Evolutionary conservation across 2,329 filamentous ascomycete species (phyloP).

Genomic region (Boeremia exigua): DNA sequence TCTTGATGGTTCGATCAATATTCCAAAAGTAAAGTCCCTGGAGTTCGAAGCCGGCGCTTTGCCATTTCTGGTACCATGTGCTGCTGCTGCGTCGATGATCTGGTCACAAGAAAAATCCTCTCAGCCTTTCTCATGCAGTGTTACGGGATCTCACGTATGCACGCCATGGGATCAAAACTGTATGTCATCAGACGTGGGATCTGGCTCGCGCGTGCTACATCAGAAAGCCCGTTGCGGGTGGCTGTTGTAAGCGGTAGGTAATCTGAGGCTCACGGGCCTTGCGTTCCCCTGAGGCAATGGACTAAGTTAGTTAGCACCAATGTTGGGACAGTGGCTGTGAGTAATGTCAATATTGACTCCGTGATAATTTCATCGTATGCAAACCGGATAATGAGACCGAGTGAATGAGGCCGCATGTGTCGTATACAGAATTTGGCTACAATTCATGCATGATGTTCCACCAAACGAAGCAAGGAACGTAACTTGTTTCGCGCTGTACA

Average conservation of each 20-base stretch:
- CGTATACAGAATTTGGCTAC: background rate
- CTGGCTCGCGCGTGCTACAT: conserved; percentile 2
- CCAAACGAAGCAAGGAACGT: conserved; percentile 13
- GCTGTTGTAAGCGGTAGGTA: conserved; percentile 3
- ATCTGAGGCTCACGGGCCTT: conserved; percentile 9
- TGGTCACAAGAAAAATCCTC: conserved; percentile 3
- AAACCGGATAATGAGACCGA: background rate
- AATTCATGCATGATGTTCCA: conserved; percentile 14
- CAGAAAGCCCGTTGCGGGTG: conserved; percentile 3
- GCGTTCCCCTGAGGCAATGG: conserved; percentile 4
- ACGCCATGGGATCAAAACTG: background rate
- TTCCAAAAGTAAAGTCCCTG: conserved; percentile 18
- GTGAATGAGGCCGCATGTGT: conserved; percentile 4
- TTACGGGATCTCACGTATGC: conserved; percentile 13
- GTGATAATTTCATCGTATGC: background rate
- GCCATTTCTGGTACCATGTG: conserved; percentile 6
- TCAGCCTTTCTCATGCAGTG: conserved; percentile 10
- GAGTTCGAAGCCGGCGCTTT: conserved; percentile 17
- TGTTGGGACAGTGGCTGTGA: background rate
- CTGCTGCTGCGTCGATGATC: conserved; percentile 9
- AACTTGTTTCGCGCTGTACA: conserved; percentile 13
- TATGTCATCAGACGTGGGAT: background rate
- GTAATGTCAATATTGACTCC: background rate
- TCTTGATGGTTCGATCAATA: conserved; percentile 21
- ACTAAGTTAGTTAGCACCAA: background rate